Evolutionary conservation across 306 rosid genomes (phyloP), one percentile per base, ranked within the genome.

Genomic region (Dalbergia cultrata): DNA sequence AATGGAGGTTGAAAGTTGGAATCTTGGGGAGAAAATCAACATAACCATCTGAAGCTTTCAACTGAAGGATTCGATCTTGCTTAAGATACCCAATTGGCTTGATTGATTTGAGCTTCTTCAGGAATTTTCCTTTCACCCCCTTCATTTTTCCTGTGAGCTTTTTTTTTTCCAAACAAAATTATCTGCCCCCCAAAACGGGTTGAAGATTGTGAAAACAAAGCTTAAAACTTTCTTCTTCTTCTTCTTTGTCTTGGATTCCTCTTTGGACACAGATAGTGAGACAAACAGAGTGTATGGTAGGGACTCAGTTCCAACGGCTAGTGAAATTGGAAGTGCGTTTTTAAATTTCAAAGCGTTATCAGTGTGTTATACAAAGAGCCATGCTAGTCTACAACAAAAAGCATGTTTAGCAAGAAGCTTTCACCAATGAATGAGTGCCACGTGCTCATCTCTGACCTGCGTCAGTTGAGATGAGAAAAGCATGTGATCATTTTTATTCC

Each of bases 21-120:
- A 17, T 78, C 41, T 85, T 85, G 12, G 83, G 58, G 54, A 74
- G 78, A 66, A 87, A 89, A 74, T 88, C 89, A 5, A 19, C 75
- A 34, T 79, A 84, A 89, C 93, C 93, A 84, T 93, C 87, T 14
- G 87, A 83, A 8, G 89, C 81, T 26, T 80, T 84, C 33, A 85
- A 83, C 77, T 95, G 97, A 80, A 93, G 93, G 84, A 90, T 74
- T 80, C 88, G 91, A 70, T 93, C 97, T 63, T 82, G 89, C 41
- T 85, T 92, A 74, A 92, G 85, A 83, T 83, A 81, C 11, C 63
- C 90, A 59, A 86, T 62, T 13, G 88, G 97, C 54, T 75, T 76
- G 77, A 93, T 88, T n/a, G 98, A 88, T 82, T 93, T 95, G 59
- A 95, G 88, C 86, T 88, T 95, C 93, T 89, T 93, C 85, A 91